Base-by-base conservation (phyloP, 1,139 yeast genomes). In the Geotrichum reessii region DNA sequence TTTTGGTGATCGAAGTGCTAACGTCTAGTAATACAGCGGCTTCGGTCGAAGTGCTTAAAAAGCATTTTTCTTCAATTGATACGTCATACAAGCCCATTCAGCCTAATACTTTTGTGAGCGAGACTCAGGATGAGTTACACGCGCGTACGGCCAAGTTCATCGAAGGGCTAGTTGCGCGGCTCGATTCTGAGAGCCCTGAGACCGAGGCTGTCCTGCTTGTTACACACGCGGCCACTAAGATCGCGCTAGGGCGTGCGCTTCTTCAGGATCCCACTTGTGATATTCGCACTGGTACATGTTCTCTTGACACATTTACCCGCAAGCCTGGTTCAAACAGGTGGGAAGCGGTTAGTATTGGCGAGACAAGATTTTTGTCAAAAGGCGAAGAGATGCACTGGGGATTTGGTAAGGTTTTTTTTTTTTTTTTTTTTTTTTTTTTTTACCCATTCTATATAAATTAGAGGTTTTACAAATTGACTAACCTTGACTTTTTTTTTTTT, bases 371-470 rank as follows among this genome's bases (percentile, higher is more conserved):
- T 65, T 76, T 89, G 63, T 71, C 79, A 1, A 73, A 79, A 8
- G 96, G 96, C n/a, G 96, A 89, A 71, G 96, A 88, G 72, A 87
- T 90, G 93, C 87, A 87, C 69, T 89, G 96, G 96, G 81, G 85
- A 64, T 89, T 89, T 74, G 83, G 81, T 67, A 75, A 73, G 75
- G 67, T 48, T 59, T 40, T 40, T 19, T 52, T 54, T 24, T 31
- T 17, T 19, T 17, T 28, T 40, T 44, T 7, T 7, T 27, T 8
- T 7, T 3, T 28, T 25, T 12, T 21, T 12, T 2, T 62, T 50
- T 60, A 66, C n/a, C n/a, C n/a, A n/a, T n/a, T n/a, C n/a, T n/a
- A n/a, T n/a, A n/a, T n/a, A n/a, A n/a, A n/a, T n/a, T n/a, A n/a
- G n/a, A n/a, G n/a, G n/a, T n/a, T n/a, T n/a, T n/a, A n/a, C n/a